Conservation (phyloP, 306 rosid species). For the Cucurbita argyrosperma region DNA sequence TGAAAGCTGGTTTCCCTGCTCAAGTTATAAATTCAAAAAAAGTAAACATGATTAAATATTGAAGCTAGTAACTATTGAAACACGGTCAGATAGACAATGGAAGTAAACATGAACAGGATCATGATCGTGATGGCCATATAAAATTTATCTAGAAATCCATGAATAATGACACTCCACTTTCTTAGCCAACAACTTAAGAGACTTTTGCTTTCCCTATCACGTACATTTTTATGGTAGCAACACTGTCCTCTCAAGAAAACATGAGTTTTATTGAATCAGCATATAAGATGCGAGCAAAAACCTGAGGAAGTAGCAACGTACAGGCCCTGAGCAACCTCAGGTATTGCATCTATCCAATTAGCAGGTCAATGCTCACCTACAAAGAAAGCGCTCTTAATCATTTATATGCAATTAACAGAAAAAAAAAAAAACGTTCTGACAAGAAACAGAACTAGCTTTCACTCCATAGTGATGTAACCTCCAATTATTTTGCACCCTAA, state of each 20-base stretch:
- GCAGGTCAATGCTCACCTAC: conserved; percentile 60
- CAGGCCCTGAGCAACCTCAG: conserved; percentile 60
- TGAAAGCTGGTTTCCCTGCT: conserved; percentile 80
- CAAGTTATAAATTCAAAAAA: conserved; percentile 2
- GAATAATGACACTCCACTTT: background rate
- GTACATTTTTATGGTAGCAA: background rate
- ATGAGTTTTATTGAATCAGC: background rate
- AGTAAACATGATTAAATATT: background rate
- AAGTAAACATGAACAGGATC: background rate
- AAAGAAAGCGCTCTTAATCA: conserved; percentile 8
- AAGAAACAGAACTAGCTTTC: background rate
- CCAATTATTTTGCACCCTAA: background rate
- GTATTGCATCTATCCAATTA: conserved; percentile 67
- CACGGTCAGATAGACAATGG: background rate
- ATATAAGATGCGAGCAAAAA: conserved; percentile 3
- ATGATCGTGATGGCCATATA: background rate
- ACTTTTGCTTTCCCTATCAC: background rate
- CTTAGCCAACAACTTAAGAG: background rate
- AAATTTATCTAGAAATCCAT: background rate
- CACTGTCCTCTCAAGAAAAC: background rate
- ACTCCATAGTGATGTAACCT: background rate
- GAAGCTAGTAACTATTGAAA: background rate
- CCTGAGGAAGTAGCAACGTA: conserved; percentile 35
- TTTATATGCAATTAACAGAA: background rate
- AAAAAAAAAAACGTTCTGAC: background rate